phyloP scores from a whole-genome alignment of 1,284 basidiomycete species.

The Rhodotorula sp. region DNA sequence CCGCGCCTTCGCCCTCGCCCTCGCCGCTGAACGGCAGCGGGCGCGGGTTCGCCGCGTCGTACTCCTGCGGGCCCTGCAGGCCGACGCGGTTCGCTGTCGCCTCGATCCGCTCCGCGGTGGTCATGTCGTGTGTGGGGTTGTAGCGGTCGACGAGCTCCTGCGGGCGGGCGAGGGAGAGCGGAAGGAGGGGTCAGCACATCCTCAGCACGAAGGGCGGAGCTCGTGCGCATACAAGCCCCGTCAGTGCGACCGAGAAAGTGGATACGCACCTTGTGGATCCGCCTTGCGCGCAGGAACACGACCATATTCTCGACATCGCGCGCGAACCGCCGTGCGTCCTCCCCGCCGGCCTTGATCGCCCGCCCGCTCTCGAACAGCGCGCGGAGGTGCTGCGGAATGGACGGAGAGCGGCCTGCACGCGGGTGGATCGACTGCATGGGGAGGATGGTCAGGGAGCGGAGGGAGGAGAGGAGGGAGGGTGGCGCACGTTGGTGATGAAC shows the following conservation, averaged over 20 bases:
- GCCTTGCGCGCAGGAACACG: slow-evolving; percentile 33
- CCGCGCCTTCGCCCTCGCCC: slow-evolving; percentile 14
- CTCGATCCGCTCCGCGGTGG: slow-evolving; percentile 36
- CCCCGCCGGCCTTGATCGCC: slow-evolving; percentile 8
- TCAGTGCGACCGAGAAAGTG: background rate
- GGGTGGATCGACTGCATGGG: slow-evolving; percentile 37
- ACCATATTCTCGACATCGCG: slow-evolving; percentile 38
- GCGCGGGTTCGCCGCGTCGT: slow-evolving; percentile 19
- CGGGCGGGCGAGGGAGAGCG: background rate
- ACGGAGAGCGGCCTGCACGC: slow-evolving; percentile 26
- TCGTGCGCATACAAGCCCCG: too few species aligned
- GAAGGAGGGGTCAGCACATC: too few species aligned
- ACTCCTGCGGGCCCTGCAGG: slow-evolving; percentile 28
- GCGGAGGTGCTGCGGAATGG: slow-evolving; percentile 32
- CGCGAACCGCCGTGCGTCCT: slow-evolving; percentile 13
- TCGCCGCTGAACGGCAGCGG: slow-evolving; percentile 2
- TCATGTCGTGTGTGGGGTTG: slow-evolving; percentile 39
- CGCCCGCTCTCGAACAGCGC: slow-evolving; percentile 31
- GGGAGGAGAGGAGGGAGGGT: background rate
- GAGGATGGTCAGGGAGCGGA: background rate
- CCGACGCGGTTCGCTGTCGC: slow-evolving; percentile 38
- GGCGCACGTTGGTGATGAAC: slow-evolving; percentile 38
- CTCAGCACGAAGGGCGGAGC: too few species aligned
- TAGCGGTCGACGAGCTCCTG: slow-evolving; percentile 42
- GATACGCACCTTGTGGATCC: slow-evolving; percentile 41